Evolutionary conservation across 2,329 filamentous ascomycete genomes (phyloP).

Genomic region (Neobulgaria alba): DNA sequence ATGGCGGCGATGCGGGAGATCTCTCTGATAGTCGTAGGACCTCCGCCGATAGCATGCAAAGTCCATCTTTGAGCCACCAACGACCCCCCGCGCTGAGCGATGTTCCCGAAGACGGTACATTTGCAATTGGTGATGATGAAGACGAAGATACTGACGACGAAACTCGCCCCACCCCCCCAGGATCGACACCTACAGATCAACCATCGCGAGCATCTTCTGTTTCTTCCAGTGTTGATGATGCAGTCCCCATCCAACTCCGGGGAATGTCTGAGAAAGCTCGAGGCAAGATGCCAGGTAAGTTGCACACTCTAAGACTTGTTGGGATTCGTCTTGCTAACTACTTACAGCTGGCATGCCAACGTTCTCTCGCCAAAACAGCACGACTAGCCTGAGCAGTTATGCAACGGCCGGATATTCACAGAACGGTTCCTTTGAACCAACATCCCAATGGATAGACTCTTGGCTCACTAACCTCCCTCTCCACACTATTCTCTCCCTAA

Average conservation of each 20-base stretch:
- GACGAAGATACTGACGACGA: conserved; percentile 42
- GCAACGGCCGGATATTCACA: conserved; percentile 48
- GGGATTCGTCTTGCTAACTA: conserved; percentile 9
- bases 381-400: conserved; percentile 65
- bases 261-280: conserved; percentile 97
- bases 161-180: conserved; percentile 45
- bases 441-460: conserved; percentile 77
- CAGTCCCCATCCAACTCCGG: conserved; percentile 70
- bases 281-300: conserved; percentile 70
- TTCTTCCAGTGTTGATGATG: conserved; percentile 61
- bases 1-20: conserved; percentile 41
- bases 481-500: conserved; percentile 74
- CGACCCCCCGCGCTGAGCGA: conserved; percentile 51
- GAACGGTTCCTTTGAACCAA: conserved; percentile 64
- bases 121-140: conserved; percentile 78
- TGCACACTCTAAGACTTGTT: neutral
- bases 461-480: conserved; percentile 90
- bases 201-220: conserved; percentile 60
- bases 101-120: conserved; percentile 70
- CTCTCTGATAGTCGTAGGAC: conserved; percentile 36
- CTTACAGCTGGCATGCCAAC: conserved; percentile 56
- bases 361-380: conserved; percentile 87
- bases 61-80: conserved; percentile 46
- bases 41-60: conserved; percentile 60
- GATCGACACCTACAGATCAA: conserved; percentile 55